These are phyloP conservation scores for Nemania sp. DNA, from an alignment of 2,329 filamentous ascomycete species.

Conservation along the genomic window DNA sequence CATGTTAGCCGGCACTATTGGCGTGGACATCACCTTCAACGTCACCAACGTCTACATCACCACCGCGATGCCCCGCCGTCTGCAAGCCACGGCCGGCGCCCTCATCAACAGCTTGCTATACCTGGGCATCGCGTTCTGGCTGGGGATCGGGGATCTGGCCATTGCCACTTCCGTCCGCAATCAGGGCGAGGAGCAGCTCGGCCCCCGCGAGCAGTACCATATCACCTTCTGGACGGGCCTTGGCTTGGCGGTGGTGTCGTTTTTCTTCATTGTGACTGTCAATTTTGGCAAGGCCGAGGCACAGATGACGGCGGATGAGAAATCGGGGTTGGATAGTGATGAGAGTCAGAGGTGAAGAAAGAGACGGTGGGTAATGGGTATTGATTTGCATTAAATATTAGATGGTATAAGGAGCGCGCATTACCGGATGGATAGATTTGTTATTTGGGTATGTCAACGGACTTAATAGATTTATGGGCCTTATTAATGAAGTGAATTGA, in stretches of 20 bases:
- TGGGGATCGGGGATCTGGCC: slow-evolving; percentile 76
- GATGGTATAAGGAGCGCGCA: background rate
- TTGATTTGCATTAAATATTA: background rate
- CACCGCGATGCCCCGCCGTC: slow-evolving; percentile 72
- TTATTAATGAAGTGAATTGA: background rate
- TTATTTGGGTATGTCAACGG: background rate
- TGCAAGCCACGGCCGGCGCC: slow-evolving; percentile 78
- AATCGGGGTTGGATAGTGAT: slow-evolving; percentile 33
- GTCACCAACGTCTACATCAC: slow-evolving; percentile 83
- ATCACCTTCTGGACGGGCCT: slow-evolving; percentile 51
- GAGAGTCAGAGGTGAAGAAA: slow-evolving; percentile 16
- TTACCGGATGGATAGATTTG: background rate
- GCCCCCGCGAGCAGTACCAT: slow-evolving; percentile 47
- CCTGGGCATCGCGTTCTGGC: slow-evolving; percentile 77
- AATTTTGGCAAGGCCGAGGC: slow-evolving; percentile 48
- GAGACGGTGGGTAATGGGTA: background rate
- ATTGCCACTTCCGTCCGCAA: slow-evolving; percentile 60
- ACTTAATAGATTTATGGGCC: slow-evolving; percentile 2
- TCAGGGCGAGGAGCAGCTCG: slow-evolving; percentile 32
- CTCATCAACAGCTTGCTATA: slow-evolving; percentile 78
- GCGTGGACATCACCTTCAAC: slow-evolving; percentile 81
- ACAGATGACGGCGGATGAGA: slow-evolving; percentile 51
- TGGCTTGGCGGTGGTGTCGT: slow-evolving; percentile 45
- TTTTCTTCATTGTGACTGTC: slow-evolving; percentile 46
- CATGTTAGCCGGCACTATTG: slow-evolving; percentile 76